A percentile compares a stretch with the other conserved stretches of the same genome.
Evolutionary conservation across 2,329 filamentous ascomycete species (phyloP).

Genomic region (Lasiodiplodia theobromae): DNA sequence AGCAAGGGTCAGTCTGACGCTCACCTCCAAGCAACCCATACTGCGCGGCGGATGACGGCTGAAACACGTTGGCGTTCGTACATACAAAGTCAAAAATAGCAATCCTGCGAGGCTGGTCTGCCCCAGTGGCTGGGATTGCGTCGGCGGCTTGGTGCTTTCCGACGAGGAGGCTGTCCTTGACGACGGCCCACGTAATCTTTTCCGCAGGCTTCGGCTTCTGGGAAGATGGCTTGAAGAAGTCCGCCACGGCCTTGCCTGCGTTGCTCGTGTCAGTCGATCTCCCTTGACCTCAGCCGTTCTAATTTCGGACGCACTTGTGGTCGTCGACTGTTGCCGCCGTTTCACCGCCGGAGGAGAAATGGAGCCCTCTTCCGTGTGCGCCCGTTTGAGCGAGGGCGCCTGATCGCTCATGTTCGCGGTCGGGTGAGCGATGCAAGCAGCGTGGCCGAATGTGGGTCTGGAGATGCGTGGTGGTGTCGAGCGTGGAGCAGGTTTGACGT

Average conservation of each 20-base stretch:
- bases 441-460: background rate
- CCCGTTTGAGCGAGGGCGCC: conserved; percentile 41
- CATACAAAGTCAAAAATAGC: conserved; percentile 51
- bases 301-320: conserved; percentile 55
- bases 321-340: conserved; percentile 61
- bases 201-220: conserved; percentile 89
- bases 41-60: conserved; percentile 11
- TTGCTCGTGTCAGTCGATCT: conserved; percentile 17
- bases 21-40: conserved; percentile 6
- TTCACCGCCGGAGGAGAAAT: conserved; percentile 66
- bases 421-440: background rate
- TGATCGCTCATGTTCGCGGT: conserved; percentile 23
- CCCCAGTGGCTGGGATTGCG: conserved; percentile 31
- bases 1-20: conserved; percentile 25
- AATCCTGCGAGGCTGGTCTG: conserved; percentile 37
- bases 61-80: conserved; percentile 26
- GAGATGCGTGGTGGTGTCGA: background rate
- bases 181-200: conserved; percentile 71
- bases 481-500: conserved; percentile 10
- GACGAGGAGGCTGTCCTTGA: conserved; percentile 75
- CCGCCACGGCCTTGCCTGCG: conserved; percentile 73
- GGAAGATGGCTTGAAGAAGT: conserved; percentile 87
- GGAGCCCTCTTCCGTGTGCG: conserved; percentile 48
- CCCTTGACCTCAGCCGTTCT: conserved; percentile 1
- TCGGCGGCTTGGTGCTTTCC: conserved; percentile 68